Percentiles rank a stretch among this genome's conserved stretches.
These are phyloP conservation scores for Kazachstania taianensis DNA, from an alignment of 805 yeast genomes.

Conservation along the genomic window DNA sequence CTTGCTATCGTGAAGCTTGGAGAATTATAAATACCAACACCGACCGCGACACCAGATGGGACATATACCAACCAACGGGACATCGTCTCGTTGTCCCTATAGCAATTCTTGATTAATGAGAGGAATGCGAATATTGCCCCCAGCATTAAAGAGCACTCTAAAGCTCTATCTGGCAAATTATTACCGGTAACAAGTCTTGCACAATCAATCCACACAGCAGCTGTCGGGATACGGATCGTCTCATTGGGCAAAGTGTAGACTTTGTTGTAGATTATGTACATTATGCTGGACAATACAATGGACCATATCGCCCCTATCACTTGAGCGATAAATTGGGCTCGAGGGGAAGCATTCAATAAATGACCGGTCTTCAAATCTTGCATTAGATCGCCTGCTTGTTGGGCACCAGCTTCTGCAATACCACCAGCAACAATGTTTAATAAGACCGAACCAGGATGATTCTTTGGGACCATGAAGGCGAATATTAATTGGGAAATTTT, in stretches of 20 bases:
- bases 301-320: slow-evolving; percentile 82
- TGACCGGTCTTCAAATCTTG: slow-evolving; percentile 95
- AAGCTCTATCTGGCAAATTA: slow-evolving; percentile 76
- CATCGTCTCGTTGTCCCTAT: slow-evolving; percentile 34
- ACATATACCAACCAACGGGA: slow-evolving; percentile 39
- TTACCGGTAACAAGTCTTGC: slow-evolving; percentile 85
- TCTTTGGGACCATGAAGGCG: slow-evolving; percentile 66
- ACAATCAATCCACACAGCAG: slow-evolving; percentile 94
- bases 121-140: slow-evolving; percentile 62
- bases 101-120: slow-evolving; percentile 51
- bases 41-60: slow-evolving; percentile 95
- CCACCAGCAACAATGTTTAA: slow-evolving; percentile 92
- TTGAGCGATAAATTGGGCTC: slow-evolving; percentile 87
- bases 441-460: slow-evolving; percentile 71
- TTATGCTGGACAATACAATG: slow-evolving; percentile 62
- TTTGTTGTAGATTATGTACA: slow-evolving; percentile 71
- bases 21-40: slow-evolving; percentile 88
- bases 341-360: slow-evolving; percentile 82
- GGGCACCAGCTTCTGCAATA: slow-evolving; percentile 96
- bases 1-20: slow-evolving; percentile 92
- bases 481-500: slow-evolving; percentile 83
- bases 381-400: slow-evolving; percentile 97
- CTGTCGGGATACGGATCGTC: slow-evolving; percentile 84
- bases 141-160: slow-evolving; percentile 46
- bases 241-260: slow-evolving; percentile 81